These are phyloP conservation scores for Tetrahymena malaccensis DNA, from an alignment of 73 alveolate genomes.

Conservation along the genomic window DNA sequence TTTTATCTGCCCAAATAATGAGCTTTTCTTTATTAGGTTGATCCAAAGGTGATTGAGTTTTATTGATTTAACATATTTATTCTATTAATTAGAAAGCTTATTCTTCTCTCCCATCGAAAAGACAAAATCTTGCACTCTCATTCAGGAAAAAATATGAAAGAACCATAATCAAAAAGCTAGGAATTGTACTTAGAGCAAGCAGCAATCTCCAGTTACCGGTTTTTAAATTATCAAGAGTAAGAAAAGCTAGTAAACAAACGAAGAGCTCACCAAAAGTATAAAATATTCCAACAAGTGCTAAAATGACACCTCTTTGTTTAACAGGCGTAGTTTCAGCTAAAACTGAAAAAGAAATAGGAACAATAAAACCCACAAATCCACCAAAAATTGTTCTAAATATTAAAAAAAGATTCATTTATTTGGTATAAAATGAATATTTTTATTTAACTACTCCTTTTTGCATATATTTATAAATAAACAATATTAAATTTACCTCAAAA, in stretches of 20 bases:
- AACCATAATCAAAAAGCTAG: slow-evolving; percentile 1
- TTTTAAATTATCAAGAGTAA: slow-evolving; percentile 10
- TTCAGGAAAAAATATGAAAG: not conserved
- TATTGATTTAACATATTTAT: not conserved
- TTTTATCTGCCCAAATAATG: not conserved
- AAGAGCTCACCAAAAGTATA: slow-evolving; percentile 25
- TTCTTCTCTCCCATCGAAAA: not conserved
- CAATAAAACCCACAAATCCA: slow-evolving; percentile 21
- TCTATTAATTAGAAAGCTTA: not conserved
- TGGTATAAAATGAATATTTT: not conserved
- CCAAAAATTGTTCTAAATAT: slow-evolving; percentile 10
- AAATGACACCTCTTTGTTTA: slow-evolving; percentile 25
- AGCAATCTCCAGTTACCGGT: slow-evolving; percentile 32
- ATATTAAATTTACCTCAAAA: not conserved
- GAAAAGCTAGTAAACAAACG: slow-evolving; percentile 7
- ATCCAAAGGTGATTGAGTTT: not conserved
- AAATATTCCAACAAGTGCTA: slow-evolving; percentile 28
- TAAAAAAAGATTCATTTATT: not conserved
- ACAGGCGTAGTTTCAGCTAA: slow-evolving; percentile 29
- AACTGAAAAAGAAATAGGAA: slow-evolving; percentile 24
- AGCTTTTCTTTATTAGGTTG: not conserved
- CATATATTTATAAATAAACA: not conserved
- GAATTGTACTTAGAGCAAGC: slow-evolving; percentile 5
- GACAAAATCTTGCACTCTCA: slow-evolving; percentile 36
- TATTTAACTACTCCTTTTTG: not conserved